Percentiles rank a stretch among this genome's conserved stretches.
phyloP scores from a whole-genome alignment of 768 basidiomycete genomes.

The Neoboletus brunneissimus region DNA sequence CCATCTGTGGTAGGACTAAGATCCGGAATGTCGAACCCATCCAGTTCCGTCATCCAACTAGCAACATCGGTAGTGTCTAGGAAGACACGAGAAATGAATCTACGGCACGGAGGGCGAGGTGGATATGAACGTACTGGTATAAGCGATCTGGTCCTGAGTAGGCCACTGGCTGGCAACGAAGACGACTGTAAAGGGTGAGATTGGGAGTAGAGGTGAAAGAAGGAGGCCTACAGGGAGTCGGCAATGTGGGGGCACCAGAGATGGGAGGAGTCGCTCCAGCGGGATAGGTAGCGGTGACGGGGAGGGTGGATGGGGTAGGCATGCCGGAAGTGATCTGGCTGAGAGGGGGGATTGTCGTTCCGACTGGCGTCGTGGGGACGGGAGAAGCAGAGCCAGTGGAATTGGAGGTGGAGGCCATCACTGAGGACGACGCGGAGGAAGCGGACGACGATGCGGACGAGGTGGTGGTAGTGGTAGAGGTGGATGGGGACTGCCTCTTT shows the following conservation, averaged over 20 bases:
- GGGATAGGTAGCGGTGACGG: conserved; percentile 50
- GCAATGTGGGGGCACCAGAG: conserved; percentile 63
- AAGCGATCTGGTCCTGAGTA: conserved; percentile 54
- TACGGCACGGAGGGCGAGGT: neutral
- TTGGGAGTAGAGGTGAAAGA: neutral
- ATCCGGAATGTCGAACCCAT: conserved; percentile 67
- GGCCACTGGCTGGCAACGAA: conserved; percentile 58
- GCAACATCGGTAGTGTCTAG: conserved; percentile 48
- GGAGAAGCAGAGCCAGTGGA: conserved; percentile 17
- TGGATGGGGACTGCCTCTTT: conserved; percentile 35
- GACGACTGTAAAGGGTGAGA: conserved; percentile 37
- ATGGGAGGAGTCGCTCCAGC: conserved; percentile 63
- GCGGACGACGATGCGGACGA: conserved; percentile 4
- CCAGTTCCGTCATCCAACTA: conserved; percentile 73
- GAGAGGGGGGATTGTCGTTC: conserved; percentile 55
- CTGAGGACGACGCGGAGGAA: neutral
- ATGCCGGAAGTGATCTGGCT: conserved; percentile 61
- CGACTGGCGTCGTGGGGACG: conserved; percentile 30
- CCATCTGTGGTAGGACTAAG: conserved; percentile 62
- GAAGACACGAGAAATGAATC: neutral
- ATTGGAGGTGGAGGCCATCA: neutral
- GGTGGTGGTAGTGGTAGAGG: neutral
- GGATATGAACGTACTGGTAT: conserved; percentile 45
- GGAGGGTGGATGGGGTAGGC: conserved; percentile 48
- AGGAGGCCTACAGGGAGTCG: conserved; percentile 51